Evolutionary conservation across 2,329 filamentous ascomycete genomes (phyloP), one percentile per base, ranked within the genome.

Genomic region (Neurospora crassa): DNA sequence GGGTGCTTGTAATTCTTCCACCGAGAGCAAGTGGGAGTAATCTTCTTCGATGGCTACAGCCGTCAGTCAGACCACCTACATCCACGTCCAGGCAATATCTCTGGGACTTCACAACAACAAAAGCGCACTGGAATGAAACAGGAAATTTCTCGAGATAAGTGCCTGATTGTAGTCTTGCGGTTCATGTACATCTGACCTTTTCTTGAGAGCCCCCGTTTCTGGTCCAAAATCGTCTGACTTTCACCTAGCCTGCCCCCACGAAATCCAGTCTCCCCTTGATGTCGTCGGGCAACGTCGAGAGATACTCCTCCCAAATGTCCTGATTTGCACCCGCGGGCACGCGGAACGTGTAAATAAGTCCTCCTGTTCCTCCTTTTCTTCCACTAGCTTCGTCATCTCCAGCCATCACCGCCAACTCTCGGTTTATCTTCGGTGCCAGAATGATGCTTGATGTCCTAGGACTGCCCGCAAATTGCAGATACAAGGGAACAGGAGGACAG

Each of bases 301-400:
- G 78, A 86, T 87, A 89, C 75, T 89, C 86, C 70, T 83, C 81
- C 86, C 87, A 88, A 70, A 79, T 83, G 69, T 88, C 86, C 70
- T 84, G 77, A 72, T 86, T 84, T 34, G 53, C 29, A 63, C 53
- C 53, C 14, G 53, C 53, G 53, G 53, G 53, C 4, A 63, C 53
- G 24, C 53, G 53, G 24, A 63, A 63, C 53, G 53, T 63, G 53
- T 63, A 63, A 18, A 63, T 24, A 34, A 63, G 53, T 12, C 53
- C 53, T 18, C 24, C 53, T 63, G 53, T 16, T 63, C 24, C 24
- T 1, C 14, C 29, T 24, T 34, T 63, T 34, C 16, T 63, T 11
- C 53, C 53, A 34, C 7, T n/a, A 11, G 3, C 53, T 34, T 63
- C 53, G 24, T 63, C 53, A 16, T 29, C 34, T 3, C 14, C 29